Evolutionary conservation across 2,329 filamentous ascomycete species (phyloP).

Genomic region (Cordyceps farinosa): DNA sequence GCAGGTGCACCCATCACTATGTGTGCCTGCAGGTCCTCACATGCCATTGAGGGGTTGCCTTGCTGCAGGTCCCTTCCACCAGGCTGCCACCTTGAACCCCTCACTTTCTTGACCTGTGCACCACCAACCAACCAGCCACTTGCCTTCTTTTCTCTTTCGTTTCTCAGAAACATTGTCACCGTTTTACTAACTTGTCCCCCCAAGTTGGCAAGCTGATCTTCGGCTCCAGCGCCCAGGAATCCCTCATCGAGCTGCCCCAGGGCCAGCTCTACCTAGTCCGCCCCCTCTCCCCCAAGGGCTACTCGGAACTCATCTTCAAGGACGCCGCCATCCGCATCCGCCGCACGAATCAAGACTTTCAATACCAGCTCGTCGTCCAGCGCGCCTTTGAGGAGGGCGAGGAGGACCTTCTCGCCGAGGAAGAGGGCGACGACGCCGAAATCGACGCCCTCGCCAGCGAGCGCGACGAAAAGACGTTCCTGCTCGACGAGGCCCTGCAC

Average conservation of each 20-base stretch:
- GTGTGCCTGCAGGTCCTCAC: constrained; percentile 1
- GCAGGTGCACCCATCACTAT: background rate
- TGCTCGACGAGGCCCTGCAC: constrained; percentile 88
- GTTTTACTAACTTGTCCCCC: constrained; percentile 3
- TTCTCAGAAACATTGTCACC: background rate
- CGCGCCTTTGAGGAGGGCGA: constrained; percentile 97
- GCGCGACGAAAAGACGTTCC: constrained; percentile 94
- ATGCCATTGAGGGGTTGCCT: constrained; percentile 35
- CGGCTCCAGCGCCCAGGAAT: constrained; percentile 80
- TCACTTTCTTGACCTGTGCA: background rate
- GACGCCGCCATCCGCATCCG: constrained; percentile 91
- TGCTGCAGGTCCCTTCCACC: background rate
- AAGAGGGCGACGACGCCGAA: constrained; percentile 78
- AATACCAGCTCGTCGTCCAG: constrained; percentile 96
- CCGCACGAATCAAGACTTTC: constrained; percentile 88
- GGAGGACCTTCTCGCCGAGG: constrained; percentile 83
- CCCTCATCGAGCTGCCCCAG: constrained; percentile 89
- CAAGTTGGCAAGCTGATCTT: constrained; percentile 91
- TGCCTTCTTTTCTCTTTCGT: background rate
- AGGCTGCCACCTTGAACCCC: constrained; percentile 30
- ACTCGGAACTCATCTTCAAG: constrained; percentile 98
- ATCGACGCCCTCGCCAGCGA: constrained; percentile 71
- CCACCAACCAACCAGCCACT: background rate
- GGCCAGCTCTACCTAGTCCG: constrained; percentile 97
- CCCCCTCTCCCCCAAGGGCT: constrained; percentile 91